Evolutionary conservation across 2,329 filamentous ascomycete species (phyloP), one percentile per base, ranked within the genome.

Genomic region (Phialemonium atrogriseum): DNA sequence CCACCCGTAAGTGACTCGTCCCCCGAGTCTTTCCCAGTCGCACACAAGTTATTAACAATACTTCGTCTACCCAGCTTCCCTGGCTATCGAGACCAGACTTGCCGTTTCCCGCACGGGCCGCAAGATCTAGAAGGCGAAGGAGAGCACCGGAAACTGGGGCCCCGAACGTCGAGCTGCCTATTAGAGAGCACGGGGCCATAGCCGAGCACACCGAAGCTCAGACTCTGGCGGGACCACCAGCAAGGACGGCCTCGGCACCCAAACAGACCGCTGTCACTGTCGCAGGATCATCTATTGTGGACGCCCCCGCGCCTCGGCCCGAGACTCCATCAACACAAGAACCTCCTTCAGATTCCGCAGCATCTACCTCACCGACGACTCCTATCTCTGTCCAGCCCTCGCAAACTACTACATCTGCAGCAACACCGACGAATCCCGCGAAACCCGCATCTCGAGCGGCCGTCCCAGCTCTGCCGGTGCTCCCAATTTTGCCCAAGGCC

Each of bases 1-100:
- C 55, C 64, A 48, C 70, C 70, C 16, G 72, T 76, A 58, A 63
- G 70, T 62, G 26, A n/a, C n/a, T n/a, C n/a, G n/a, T n/a, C n/a
- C n/a, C n/a, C n/a, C n/a, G n/a, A n/a, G n/a, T n/a, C n/a, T n/a
- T n/a, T n/a, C n/a, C n/a, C n/a, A n/a, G n/a, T n/a, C n/a, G n/a
- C n/a, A n/a, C n/a, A n/a, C n/a, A n/a, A n/a, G n/a, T n/a, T n/a
- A n/a, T n/a, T n/a, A n/a, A n/a, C n/a, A n/a, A n/a, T n/a, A 27
- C 37, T 19, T 21, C 27, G 10, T 16, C 19, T 25, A 13, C 39
- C 13, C 33, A 77, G 70, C 55, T 79, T 8, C 75, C 75, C 8
- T 79, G 74, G 73, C 46, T 64, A 16, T 76, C 73, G 1, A 54
- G 52, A 19, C 67, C 70, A 4, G 66, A 70, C 19, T 44, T 54